Base-by-base conservation (phyloP, 2,329 filamentous ascomycete species). In the Trichoderma sp. region DNA sequence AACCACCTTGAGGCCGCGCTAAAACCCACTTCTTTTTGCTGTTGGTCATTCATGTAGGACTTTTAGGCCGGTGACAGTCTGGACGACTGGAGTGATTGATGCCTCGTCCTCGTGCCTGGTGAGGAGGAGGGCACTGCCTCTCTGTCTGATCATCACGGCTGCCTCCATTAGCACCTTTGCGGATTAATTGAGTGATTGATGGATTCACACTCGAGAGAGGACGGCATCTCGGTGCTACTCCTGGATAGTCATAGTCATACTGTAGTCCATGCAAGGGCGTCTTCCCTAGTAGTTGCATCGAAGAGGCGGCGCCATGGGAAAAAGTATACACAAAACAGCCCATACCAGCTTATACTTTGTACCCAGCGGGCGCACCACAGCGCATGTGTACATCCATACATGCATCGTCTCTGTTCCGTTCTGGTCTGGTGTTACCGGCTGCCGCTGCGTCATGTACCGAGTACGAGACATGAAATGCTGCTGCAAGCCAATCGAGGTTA, bases 41-140 rank as follows among this genome's bases (percentile, higher is more conserved):
- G 68, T 38, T 71, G 68, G 68, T 71, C 69, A 72, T 72, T 64
- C 35, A 50, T 18, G 53, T 71, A 72, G 69, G 69, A 72, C 69
- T 73, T 73, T 63, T 50, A 27, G 38, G 59, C 68, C 5, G 31
- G 56, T 27, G 24, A n/a, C 35, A 14, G n/a, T 9, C 35, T 33
- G n/a, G 59, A 8, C 4, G 21, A 62, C 60, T 45, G 31, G 11
- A 38, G 31, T n/a, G 41, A 45, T 45, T 45, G 41, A 45, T 45
- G 41, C 41, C 41, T 45, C 41, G 41, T 60, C 60, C 60, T 41
- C 69, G 69, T 73, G 69, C 69, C 69, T 73, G 53, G 31, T 33
- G 59, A 31, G 6, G 33, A 71, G 18, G 59, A 62, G 67, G 53
- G 69, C 69, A 64, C 69, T 64, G 69, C 59, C 69, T 72, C 59